Conservation (phyloP, 176 grass and related monocot species). For the Triticum monococcum region DNA sequence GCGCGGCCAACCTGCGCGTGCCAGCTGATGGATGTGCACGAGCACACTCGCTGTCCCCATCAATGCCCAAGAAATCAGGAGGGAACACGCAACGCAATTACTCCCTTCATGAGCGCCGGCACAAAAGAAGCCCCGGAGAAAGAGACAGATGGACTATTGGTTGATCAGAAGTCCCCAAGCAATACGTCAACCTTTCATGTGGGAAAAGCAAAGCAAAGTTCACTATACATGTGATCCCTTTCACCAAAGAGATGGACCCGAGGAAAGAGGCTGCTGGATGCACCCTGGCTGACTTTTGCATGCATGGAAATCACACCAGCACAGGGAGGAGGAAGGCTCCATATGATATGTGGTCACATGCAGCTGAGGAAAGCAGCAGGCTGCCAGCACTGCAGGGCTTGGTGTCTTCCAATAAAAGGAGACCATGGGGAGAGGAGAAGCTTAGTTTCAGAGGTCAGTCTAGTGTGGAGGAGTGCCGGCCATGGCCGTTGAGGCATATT, state of each 20-base stretch:
- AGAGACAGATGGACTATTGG: not conserved
- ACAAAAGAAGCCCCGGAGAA: not conserved
- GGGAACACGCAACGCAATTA: conserved; percentile 30
- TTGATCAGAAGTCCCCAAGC: conserved; percentile 7
- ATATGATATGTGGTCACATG: conserved; percentile 46
- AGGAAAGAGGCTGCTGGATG: conserved; percentile 17
- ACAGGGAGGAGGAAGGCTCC: not conserved
- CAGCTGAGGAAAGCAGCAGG: not conserved
- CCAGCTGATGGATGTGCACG: not conserved
- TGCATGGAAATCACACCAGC: conserved; percentile 28
- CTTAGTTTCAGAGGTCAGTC: conserved; percentile 3
- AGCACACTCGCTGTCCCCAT: conserved; percentile 21
- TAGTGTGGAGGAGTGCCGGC: not conserved
- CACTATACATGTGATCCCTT: conserved; percentile 41
- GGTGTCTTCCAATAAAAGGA: conserved; percentile 28
- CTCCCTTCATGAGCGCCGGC: conserved; percentile 42
- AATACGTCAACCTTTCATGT: conserved; percentile 33
- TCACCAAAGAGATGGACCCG: conserved; percentile 8
- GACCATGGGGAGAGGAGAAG: conserved; percentile 12
- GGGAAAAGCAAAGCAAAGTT: conserved; percentile 25
- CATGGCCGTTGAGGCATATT: conserved; percentile 24
- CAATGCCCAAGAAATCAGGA: conserved; percentile 67
- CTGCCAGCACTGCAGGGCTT: not conserved
- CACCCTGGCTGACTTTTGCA: conserved; percentile 57
- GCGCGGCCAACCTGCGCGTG: not conserved